A percentile compares a stretch with the other conserved stretches of the same genome.
Evolutionary conservation across 2,329 filamentous ascomycete genomes (phyloP).

Genomic region (Talaromyces funiculosus): DNA sequence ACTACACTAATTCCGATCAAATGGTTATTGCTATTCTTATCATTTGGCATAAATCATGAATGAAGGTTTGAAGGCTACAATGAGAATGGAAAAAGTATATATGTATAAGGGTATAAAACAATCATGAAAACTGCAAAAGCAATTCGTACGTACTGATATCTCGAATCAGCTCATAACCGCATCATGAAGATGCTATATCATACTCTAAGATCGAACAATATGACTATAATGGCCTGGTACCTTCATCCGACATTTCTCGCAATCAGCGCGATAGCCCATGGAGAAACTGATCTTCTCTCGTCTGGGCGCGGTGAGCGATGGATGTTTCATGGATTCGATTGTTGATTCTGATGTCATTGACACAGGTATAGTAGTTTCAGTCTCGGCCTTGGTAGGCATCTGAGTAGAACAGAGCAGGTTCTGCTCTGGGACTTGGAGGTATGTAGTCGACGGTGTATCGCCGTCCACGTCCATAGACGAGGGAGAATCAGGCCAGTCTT

Average conservation of each 20-base stretch:
- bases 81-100: background rate
- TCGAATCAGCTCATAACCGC: background rate
- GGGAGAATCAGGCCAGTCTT: conserved; percentile 9
- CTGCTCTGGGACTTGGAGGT: conserved; percentile 5
- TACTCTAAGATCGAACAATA: conserved; percentile 49
- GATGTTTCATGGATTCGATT: background rate
- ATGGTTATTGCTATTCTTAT: too few relatives aligned
- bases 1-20: background rate
- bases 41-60: background rate
- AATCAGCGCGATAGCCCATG: conserved; percentile 72
- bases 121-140: background rate
- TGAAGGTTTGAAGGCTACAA: background rate
- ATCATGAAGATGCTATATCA: background rate
- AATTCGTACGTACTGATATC: background rate
- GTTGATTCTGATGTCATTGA: background rate
- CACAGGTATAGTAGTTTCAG: background rate
- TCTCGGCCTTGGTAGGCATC: background rate
- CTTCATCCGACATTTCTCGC: conserved; percentile 68
- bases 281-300: conserved; percentile 60
- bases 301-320: background rate
- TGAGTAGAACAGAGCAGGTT: background rate
- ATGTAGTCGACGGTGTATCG: background rate
- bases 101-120: background rate
- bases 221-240: conserved; percentile 78
- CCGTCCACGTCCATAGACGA: conserved; percentile 10